These are phyloP conservation scores for Talaromyces sp. DNA, from an alignment of 2,329 filamentous ascomycete species.

Conservation along the genomic window DNA sequence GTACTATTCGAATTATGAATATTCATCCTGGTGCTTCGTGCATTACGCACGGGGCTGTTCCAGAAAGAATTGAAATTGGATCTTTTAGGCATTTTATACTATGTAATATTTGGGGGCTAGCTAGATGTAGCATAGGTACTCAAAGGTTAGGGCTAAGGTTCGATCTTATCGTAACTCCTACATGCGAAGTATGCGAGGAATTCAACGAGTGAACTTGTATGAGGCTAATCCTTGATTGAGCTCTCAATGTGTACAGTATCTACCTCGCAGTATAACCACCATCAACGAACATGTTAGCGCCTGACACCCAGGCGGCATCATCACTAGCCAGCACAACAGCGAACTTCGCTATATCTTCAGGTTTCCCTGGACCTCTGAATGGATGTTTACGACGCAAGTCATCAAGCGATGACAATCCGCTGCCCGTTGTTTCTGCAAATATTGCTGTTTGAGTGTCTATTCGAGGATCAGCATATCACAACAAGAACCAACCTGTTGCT, in stretches of 20 bases:
- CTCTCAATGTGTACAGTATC: background rate
- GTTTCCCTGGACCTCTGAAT: conserved; percentile 3
- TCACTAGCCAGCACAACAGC: conserved; percentile 50
- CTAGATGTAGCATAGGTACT: background rate
- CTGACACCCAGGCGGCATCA: conserved; percentile 49
- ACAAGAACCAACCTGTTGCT: background rate
- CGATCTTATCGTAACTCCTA: no score
- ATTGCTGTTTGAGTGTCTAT: conserved; percentile 16
- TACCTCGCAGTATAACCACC: conserved; percentile 43
- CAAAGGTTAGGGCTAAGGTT: no score
- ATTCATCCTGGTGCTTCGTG: background rate
- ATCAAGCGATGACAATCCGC: background rate
- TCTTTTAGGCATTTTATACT: background rate
- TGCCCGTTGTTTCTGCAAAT: conserved; percentile 8
- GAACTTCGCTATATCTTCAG: conserved; percentile 37
- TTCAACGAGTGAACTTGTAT: background rate
- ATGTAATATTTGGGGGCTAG: background rate
- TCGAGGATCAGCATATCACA: background rate
- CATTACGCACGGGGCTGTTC: background rate
- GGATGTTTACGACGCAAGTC: conserved; percentile 1
- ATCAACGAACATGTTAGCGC: conserved; percentile 38
- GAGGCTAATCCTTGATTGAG: background rate
- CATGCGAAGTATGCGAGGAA: background rate
- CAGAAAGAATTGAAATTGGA: background rate
- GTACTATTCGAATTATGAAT: background rate